Base-by-base conservation (phyloP, 1,284 basidiomycete species). In the Trametes polyzona region DNA sequence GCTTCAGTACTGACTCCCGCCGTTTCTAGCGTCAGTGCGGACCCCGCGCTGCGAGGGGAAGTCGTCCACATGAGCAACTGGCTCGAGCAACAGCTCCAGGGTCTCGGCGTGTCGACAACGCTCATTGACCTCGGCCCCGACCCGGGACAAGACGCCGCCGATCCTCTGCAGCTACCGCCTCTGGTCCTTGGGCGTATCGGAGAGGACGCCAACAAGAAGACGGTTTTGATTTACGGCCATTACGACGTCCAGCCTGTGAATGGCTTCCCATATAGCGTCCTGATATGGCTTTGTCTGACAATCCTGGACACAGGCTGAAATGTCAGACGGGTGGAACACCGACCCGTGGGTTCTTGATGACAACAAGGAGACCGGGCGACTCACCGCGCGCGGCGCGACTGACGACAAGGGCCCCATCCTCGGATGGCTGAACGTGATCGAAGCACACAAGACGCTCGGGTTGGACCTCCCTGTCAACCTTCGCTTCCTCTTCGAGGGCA, bases 381-480 rank as follows among this genome's bases (percentile, higher is more conserved):
- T 98, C 35, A 90, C 92, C 65, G 96, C 96, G 2, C 91, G 96
- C 50, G 95, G 95, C 16, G 85, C 92, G 42, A 89, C 91, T 11
- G 95, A 98, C 71, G 95, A 98, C 79, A 98, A 98, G 74, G 95
- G 95, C 2, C 93, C 93, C 7, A 79, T 96, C 42, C 76, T 98
- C 44, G 96, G 93, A 35, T 98, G 96, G 97, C 76, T 99, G 63
- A 97, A 99, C 72, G 91, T 95, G 47, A 80, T 98, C 52, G 90
- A 98, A 69, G 95, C 95, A 43, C 95, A 98, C 59, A 77, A 83
- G 55, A 73, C 87, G 61, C 83, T 88, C 47, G 82, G 84, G 43
- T 79, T 90, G 55, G 85, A 90, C 47, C 82, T 99, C 19, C 96
- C 96, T 1, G 96, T 99, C 52, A 99, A 99, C 76, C 75, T 99